Base-by-base conservation (phyloP, 768 basidiomycete genomes). In the Lactarius psammicola region DNA sequence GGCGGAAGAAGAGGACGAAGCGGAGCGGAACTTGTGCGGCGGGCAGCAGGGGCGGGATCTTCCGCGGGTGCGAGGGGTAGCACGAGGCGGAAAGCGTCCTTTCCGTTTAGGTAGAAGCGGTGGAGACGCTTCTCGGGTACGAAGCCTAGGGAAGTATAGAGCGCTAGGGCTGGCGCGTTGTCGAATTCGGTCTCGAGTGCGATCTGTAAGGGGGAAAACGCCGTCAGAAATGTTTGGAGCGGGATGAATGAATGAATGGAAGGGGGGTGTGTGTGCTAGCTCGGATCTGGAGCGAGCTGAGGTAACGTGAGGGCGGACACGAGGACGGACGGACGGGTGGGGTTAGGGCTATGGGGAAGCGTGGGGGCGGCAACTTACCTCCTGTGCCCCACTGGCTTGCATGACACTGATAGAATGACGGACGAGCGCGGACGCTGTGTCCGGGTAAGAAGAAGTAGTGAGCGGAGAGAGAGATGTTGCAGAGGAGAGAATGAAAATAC, bases 151-250 rank as follows among this genome's bases (percentile, higher is more conserved):
- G 89, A 88, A 66, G 90, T 90, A 77, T 98, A 98, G 15, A 99
- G 80, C 3, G 90, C 86, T 18, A 98, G 83, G 0, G 95, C 95
- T 8, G 94, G 86, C 54, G 80, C 77, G 76, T 98, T 98, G 78
- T 98, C 96, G 74, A 83, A 90, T 77, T 99, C 97, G 4, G 97
- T 98, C 78, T 98, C 97, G 64, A 98, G 87, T 15, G 94, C 87
- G 71, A 98, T 86, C 93, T 49, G 13, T 26, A 23, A 18, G 40
- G 38, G 38, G 13, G 38, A 17, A 60, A 55, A 65, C 34, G 64
- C 59, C 59, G 31, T 46, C 33, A 11, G 30, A 10, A 20, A 34
- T 4, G 5, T 33, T 36, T 40, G 42, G 8, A 46, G 9, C n/a
- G 5, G 11, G 11, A 62, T 46, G 44, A 23, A 46, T 46, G 44